Evolutionary conservation across 768 basidiomycete species (phyloP), one percentile per base, ranked within the genome.

Genomic region (Sarcodon sp.): DNA sequence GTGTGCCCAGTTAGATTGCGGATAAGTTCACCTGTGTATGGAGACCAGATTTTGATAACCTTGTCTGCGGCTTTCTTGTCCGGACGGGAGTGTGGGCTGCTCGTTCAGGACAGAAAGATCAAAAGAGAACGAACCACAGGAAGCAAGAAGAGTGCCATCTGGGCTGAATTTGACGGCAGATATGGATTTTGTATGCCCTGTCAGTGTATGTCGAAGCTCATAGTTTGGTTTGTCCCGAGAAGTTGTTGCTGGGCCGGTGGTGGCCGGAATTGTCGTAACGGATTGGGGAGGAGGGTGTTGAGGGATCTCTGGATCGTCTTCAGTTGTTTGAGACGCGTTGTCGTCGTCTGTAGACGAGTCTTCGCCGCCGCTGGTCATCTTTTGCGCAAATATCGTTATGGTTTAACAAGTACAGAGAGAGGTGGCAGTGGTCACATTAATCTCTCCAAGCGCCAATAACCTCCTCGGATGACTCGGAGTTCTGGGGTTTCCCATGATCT

Each of bases 161-260:
- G 86, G 85, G 57, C 89, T 90, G 63, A 96, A 97, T 61, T 88
- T 89, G 51, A 93, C 81, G 15, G 89, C 80, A 31, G 91, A 91
- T 46, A 96, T 82, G 0, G 85, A 83, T 57, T 78, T 76, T 6
- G 79, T 80, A 60, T 97, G 92, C 0, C 89, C 93, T 2, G 67
- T 65, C 34, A 92, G 69, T 1, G 75, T 77, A 61, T 84, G 78
- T 44, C 70, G 69, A 2, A 83, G 73, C 55, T 77, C 68, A 59
- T 89, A 89, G 54, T 81, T 72, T n/a, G 85, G 86, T 15, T 37
- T 48, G 31, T 44, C 43, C 38, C 36, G 32, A 52, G 64, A 51
- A 75, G 66, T 53, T 71, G 63, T n/a, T 62, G 59, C 12, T 59
- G 56, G 10, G 45, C 37, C 54, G 3, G 56, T 50, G 35, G 66